Percentiles rank a stretch among this genome's conserved stretches.
Conservation (phyloP, 164 flowering plant genomes). For the Litsea cubeba region DNA sequence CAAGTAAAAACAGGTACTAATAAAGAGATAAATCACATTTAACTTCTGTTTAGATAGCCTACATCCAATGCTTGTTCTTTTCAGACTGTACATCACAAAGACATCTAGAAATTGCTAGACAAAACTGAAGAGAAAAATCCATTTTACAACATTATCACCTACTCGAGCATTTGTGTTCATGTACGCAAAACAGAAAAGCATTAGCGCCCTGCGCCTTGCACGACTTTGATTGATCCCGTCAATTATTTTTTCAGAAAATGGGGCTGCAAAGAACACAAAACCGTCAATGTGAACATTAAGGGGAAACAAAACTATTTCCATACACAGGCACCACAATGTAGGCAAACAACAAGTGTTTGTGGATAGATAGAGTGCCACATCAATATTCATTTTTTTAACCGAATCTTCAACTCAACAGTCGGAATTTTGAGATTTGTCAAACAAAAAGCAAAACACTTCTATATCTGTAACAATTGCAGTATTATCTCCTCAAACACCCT, state of each 20-base stretch:
- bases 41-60: background rate
- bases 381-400: too few relatives aligned
- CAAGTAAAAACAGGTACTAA: background rate
- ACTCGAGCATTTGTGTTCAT: conserved; percentile 59
- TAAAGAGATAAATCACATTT: background rate
- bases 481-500: too few relatives aligned
- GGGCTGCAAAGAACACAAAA: conserved; percentile 36
- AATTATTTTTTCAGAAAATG: conserved; percentile 52
- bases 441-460: too few relatives aligned
- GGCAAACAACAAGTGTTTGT: background rate
- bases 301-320: background rate
- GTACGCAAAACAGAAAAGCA: conserved; percentile 67
- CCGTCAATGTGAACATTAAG: too few relatives aligned
- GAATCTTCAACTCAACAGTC: background rate
- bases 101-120: background rate
- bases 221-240: conserved; percentile 87
- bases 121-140: background rate
- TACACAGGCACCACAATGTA: background rate
- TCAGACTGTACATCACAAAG: background rate
- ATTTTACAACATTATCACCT: conserved; percentile 12
- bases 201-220: conserved; percentile 70
- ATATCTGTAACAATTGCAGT: too few relatives aligned
- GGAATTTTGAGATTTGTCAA: background rate
- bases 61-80: background rate
- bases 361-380: background rate